Conservation (phyloP, 495 filamentous ascomycete species). For the Tuber melanosporum region DNA sequence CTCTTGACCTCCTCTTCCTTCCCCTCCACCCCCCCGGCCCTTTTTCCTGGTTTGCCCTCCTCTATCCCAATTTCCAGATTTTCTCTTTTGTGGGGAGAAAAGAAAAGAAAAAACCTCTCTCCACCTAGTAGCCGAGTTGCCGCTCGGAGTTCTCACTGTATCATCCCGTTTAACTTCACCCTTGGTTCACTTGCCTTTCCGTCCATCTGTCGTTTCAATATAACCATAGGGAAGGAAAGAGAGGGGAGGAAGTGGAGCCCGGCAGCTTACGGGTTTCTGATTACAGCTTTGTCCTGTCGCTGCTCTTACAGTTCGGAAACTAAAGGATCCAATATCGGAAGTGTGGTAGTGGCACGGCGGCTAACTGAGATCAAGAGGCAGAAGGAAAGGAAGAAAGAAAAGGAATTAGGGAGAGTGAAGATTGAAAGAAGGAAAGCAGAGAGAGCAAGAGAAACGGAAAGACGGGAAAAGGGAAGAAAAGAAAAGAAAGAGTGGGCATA, state of each 20-base stretch:
- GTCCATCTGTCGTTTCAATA: conserved; percentile 26
- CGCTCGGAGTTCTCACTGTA: conserved; percentile 28
- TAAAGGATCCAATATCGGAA: background rate
- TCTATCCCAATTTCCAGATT: background rate
- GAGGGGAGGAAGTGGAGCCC: conserved; percentile 28
- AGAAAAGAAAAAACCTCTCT: background rate
- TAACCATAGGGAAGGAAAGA: conserved; percentile 13
- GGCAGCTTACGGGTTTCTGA: background rate
- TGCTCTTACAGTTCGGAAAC: background rate
- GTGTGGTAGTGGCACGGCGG: background rate
- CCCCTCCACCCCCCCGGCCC: background rate
- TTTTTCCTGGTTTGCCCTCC: background rate
- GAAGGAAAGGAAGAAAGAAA: background rate
- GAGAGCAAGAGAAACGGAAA: conserved; percentile 4
- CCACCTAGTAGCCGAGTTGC: conserved; percentile 29
- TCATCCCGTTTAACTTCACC: conserved; percentile 24
- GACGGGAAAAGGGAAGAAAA: conserved; percentile 8
- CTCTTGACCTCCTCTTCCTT: background rate
- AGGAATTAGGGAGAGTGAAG: conserved; percentile 18
- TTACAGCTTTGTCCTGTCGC: background rate
- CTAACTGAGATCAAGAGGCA: background rate
- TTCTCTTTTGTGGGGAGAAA: background rate
- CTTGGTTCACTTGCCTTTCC: conserved; percentile 24
- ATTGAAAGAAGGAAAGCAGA: background rate
- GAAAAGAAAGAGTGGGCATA: conserved; percentile 17